Base-by-base conservation (phyloP, 768 basidiomycete species). In the Boletus fagicola region DNA sequence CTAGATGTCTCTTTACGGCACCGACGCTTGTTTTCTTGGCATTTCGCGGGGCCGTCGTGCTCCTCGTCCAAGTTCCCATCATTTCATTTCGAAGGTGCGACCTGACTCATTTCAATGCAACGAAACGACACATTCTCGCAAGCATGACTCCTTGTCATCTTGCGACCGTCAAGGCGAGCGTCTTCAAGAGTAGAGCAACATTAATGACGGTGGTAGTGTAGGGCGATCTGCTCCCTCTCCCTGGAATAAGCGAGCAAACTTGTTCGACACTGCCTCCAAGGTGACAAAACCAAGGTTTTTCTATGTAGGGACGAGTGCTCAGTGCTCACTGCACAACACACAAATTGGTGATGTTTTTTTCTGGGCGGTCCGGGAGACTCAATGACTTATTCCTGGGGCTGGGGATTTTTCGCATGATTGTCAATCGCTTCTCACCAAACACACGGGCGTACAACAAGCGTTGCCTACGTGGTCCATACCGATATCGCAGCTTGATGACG, bases 181-280 rank as follows among this genome's bases (percentile, higher is more conserved):
- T 24, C 12, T 18, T 12, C 24, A 5, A n/a, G 52, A 49, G 24
- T 33, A 48, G 53, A 35, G 20, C 12, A 22, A 15, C 8, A 13
- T 9, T 20, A 35, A 11, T 2, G 10, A 24, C 16, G 1, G 49
- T 56, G 53, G 60, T 53, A 50, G 47, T 56, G 59, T 56, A 39
- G 2, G 13, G 28, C 36, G 12, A 51, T 58, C 44, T 20, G 20
- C 40, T 22, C 20, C 5, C 5, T 0, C 12, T 33, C 31, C 31
- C 12, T 33, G 31, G 4, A 35, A 16, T 45, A 42, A 24, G 26
- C 20, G 49, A 38, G 5, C n/a, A 36, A 36, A 46, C 38, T 6
- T 1, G 18, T 56, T 47, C 49, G 26, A 39, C 60, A 61, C 60
- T 12, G 60, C 60, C 49, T 35, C 42, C 35, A 38, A 39, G 28